Percentiles rank a stretch among this genome's conserved stretches.
phyloP scores from a whole-genome alignment of 2,329 filamentous ascomycete species.

The Arthrobotrys sinensis region DNA sequence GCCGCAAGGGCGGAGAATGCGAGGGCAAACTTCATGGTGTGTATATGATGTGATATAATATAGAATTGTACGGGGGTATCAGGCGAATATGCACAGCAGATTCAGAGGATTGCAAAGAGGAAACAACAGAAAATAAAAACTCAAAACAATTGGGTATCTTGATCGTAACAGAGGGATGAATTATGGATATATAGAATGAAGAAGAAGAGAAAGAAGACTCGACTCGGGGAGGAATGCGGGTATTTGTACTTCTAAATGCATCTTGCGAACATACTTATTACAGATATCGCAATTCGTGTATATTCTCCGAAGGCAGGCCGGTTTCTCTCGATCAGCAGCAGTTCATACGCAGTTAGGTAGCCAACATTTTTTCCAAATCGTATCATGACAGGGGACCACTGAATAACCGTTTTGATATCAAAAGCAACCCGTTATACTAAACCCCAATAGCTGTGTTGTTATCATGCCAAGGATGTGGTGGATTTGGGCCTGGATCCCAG shows the following conservation, averaged over 20 bases:
- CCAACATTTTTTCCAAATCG: slow-evolving; percentile 22
- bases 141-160: slow-evolving; percentile 37
- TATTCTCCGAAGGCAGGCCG: slow-evolving; percentile 33
- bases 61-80: slow-evolving; percentile 4
- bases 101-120: slow-evolving; percentile 4
- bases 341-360: slow-evolving; percentile 53
- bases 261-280: neutral
- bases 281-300: slow-evolving; percentile 23
- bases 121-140: neutral
- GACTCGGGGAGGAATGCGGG: neutral
- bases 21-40: slow-evolving; percentile 54
- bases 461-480: slow-evolving; percentile 51
- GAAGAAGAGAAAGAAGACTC: slow-evolving; percentile 1
- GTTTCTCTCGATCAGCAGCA: slow-evolving; percentile 36
- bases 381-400: slow-evolving; percentile 23
- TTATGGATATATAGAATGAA: slow-evolving; percentile 1
- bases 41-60: neutral
- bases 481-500: slow-evolving; percentile 36
- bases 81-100: slow-evolving; percentile 37
- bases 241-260: slow-evolving; percentile 44
- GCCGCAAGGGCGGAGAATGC: slow-evolving; percentile 50
- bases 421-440: slow-evolving; percentile 9
- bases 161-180: neutral
- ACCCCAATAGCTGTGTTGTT: slow-evolving; percentile 49
- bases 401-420: slow-evolving; percentile 38